Percentiles rank a stretch among this genome's conserved stretches.
Evolutionary conservation across 1,284 basidiomycete genomes (phyloP).

Genomic region (Anthracocystis setariae): DNA sequence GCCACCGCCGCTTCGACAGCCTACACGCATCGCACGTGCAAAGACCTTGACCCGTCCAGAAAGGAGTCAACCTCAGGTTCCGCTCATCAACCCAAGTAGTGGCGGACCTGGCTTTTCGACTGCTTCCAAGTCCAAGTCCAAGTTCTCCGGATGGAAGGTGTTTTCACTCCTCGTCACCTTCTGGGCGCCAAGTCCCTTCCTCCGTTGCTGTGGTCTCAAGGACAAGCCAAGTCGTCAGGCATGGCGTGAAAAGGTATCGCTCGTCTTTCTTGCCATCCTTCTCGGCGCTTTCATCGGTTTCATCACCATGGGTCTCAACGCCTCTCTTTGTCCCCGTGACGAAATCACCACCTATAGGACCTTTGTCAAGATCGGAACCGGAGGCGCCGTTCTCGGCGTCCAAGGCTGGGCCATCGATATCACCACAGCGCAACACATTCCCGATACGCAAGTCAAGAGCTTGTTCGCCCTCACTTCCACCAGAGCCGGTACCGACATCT

Average conservation of each 20-base stretch:
- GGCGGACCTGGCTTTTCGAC: slow-evolving; percentile 43
- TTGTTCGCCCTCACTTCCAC: slow-evolving; percentile 72
- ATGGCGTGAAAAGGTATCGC: slow-evolving; percentile 66
- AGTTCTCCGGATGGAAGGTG: slow-evolving; percentile 53
- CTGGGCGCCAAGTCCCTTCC: slow-evolving; percentile 60
- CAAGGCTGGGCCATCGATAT: slow-evolving; percentile 83
- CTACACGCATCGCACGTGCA: slow-evolving; percentile 61
- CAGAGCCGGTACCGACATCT: slow-evolving; percentile 83
- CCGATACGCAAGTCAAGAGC: slow-evolving; percentile 71
- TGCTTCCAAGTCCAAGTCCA: slow-evolving; percentile 7
- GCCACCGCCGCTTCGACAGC: slow-evolving; percentile 64
- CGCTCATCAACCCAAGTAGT: slow-evolving; percentile 77
- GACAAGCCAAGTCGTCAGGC: slow-evolving; percentile 60
- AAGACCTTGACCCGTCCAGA: slow-evolving; percentile 78
- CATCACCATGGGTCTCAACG: slow-evolving; percentile 92
- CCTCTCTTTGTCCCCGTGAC: slow-evolving; percentile 82
- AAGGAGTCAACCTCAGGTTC: slow-evolving; percentile 74
- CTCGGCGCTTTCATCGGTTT: slow-evolving; percentile 87
- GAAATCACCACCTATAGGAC: slow-evolving; percentile 47
- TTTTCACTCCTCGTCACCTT: slow-evolving; percentile 59
- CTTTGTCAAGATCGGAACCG: slow-evolving; percentile 47
- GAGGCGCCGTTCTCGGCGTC: slow-evolving; percentile 73
- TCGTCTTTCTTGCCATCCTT: slow-evolving; percentile 56
- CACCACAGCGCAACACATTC: slow-evolving; percentile 71
- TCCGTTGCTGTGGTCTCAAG: slow-evolving; percentile 68